Base-by-base conservation (phyloP, 306 rosid species). In the Canavalia ensiformis region DNA sequence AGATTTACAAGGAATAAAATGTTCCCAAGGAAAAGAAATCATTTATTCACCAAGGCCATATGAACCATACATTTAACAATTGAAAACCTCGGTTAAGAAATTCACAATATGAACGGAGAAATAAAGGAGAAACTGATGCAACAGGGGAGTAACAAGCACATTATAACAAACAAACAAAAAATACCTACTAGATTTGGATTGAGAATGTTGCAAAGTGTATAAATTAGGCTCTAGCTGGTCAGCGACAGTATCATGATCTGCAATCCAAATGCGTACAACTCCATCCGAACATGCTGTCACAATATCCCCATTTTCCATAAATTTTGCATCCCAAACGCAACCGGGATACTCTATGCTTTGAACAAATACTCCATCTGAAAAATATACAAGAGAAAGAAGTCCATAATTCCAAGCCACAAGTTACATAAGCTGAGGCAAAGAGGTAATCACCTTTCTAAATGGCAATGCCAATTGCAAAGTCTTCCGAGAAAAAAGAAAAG, bases 291-390 rank as follows among this genome's bases (percentile, higher is more conserved):
- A 93, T 57, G 98, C 97, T 41, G 99, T 95, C 79, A 88, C 98
- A 66, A 95, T 89, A 88, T 95, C 98, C 54, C 98, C 99, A 75
- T 93, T 93, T 85, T 89, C 99, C 90, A 95, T 74, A 90, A 95
- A 95, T 80, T 95, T 95, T 70, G 88, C 89, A 85, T 95, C 98
- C 99, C 99, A 95, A 82, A 95, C 93, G 54, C 99, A 95, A 73
- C 98, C 99, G 72, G 99, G 99, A 90, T 95, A 97, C 81, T 91
- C 99, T 84, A 95, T 91, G 86, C 97, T 90, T 85, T 95, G 98
- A 68, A 91, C 90, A 81, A 98, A 95, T 76, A 79, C 87, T 56
- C 98, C 99, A 86, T 95, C 98, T 95, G 88, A 37, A 74, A 80
- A 79, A 18, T 64, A 56, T 54, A 56, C 30, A 83, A 39, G 58